Conservation (phyloP, 1,284 basidiomycete species). For the Sphagnurus paluster region DNA sequence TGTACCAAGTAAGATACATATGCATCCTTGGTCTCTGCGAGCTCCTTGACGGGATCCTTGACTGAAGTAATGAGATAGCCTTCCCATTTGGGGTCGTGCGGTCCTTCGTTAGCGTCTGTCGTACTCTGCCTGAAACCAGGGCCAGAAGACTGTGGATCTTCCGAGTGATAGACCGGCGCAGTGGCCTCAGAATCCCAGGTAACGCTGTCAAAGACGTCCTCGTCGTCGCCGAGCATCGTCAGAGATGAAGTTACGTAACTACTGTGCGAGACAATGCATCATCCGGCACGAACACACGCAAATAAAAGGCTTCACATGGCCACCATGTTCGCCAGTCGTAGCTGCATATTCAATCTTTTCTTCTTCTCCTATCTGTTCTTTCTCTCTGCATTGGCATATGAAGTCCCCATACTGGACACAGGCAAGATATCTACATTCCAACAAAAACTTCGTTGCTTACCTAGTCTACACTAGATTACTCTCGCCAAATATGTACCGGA, state of each 20-base stretch:
- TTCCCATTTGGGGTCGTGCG: slow-evolving; percentile 85
- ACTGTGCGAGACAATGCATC: slow-evolving; percentile 3
- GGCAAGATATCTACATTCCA: no score
- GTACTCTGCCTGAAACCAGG: slow-evolving; percentile 80
- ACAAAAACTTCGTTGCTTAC: no score
- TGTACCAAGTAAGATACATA: slow-evolving; percentile 94
- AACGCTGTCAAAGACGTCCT: slow-evolving; percentile 84
- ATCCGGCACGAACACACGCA: slow-evolving; percentile 21
- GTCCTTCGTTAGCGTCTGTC: slow-evolving; percentile 61
- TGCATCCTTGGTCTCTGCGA: slow-evolving; percentile 94
- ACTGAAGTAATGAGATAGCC: slow-evolving; percentile 86
- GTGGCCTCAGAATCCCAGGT: slow-evolving; percentile 78
- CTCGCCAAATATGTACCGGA: slow-evolving; percentile 90
- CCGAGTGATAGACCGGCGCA: slow-evolving; percentile 48
- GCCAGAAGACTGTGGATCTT: slow-evolving; percentile 45
- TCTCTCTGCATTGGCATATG: slow-evolving; percentile 44
- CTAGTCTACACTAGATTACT: no score
- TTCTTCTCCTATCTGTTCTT: slow-evolving; percentile 36
- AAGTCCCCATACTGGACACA: slow-evolving; percentile 67
- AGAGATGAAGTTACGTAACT: slow-evolving; percentile 19
- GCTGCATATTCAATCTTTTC: slow-evolving; percentile 31
- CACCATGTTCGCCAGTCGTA: slow-evolving; percentile 20
- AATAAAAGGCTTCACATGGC: slow-evolving; percentile 24
- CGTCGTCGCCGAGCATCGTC: slow-evolving; percentile 78
- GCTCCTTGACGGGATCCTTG: slow-evolving; percentile 92